Evolutionary conservation across 2,329 filamentous ascomycete genomes (phyloP).

Genomic region (Rachicladosporium sp.): DNA sequence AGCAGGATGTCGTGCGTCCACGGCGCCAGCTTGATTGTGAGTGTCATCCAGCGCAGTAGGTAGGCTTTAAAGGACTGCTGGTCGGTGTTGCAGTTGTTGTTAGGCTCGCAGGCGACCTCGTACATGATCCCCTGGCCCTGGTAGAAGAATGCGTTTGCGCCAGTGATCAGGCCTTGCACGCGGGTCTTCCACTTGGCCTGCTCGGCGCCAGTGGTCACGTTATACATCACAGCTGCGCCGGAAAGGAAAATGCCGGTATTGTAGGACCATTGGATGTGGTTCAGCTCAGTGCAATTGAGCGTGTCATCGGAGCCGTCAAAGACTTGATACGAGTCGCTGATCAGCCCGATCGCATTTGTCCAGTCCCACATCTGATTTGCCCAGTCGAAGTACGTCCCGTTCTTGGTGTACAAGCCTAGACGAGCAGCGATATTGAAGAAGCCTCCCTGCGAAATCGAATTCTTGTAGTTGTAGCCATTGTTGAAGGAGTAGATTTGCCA

Average conservation of each 20-base stretch:
- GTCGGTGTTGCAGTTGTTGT: conserved; percentile 30
- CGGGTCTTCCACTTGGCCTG: conserved; percentile 14
- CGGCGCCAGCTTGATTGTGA: conserved; percentile 45
- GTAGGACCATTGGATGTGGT: conserved; percentile 38
- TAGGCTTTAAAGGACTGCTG: conserved; percentile 33
- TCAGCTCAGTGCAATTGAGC: conserved; percentile 33
- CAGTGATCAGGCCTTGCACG: conserved; percentile 14
- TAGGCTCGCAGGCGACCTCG: conserved; percentile 33
- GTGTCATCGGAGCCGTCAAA: conserved; percentile 35
- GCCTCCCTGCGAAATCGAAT: conserved; percentile 40
- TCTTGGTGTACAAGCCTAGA: conserved; percentile 28
- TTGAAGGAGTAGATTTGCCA: conserved; percentile 35
- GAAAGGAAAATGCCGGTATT: conserved; percentile 33
- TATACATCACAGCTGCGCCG: conserved; percentile 37
- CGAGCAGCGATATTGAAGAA: conserved; percentile 39
- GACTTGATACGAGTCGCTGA: conserved; percentile 40
- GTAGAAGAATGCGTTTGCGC: conserved; percentile 29
- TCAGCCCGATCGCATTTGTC: conserved; percentile 38
- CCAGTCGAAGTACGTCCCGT: conserved; percentile 53
- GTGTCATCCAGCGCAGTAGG: conserved; percentile 35
- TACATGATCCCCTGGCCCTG: conserved; percentile 26
- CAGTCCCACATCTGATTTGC: conserved; percentile 31
- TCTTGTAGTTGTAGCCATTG: conserved; percentile 36
- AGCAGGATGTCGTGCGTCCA: conserved; percentile 41
- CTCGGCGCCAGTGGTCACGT: conserved; percentile 17